Evolutionary conservation across 2,329 filamentous ascomycete genomes (phyloP).

Genomic region (Ophiostoma ips): DNA sequence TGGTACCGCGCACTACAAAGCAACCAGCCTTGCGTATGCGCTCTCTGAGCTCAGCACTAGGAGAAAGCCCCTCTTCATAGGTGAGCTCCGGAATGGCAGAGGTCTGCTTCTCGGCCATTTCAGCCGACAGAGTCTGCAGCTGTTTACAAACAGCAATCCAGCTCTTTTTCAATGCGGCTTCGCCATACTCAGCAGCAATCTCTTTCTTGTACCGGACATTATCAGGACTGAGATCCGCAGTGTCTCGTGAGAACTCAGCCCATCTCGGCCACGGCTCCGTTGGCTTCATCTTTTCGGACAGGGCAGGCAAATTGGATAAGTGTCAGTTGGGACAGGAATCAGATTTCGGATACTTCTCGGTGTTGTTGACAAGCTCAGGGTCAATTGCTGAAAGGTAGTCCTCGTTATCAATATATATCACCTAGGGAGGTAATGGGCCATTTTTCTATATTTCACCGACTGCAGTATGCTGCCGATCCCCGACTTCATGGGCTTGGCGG

Average conservation of each 20-base stretch:
- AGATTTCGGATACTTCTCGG: too few relatives aligned
- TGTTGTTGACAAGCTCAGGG: too few relatives aligned
- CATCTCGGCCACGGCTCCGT: not conserved
- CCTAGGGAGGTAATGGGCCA: too few relatives aligned
- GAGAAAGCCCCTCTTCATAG: not conserved
- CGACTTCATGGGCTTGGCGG: too few relatives aligned
- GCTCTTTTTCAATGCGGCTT: slow-evolving; percentile 20
- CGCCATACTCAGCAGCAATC: slow-evolving; percentile 24
- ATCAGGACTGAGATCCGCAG: not conserved
- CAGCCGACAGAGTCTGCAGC: slow-evolving; percentile 22
- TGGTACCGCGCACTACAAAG: slow-evolving; percentile 15
- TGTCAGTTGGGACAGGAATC: too few relatives aligned
- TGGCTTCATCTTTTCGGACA: not conserved
- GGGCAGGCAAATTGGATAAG: too few relatives aligned
- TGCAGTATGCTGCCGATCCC: too few relatives aligned
- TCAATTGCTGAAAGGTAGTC: too few relatives aligned
- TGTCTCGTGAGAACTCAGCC: not conserved
- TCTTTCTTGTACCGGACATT: slow-evolving; percentile 18
- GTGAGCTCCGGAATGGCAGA: slow-evolving; percentile 15
- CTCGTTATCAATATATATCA: too few relatives aligned
- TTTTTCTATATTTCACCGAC: too few relatives aligned
- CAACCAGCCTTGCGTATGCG: slow-evolving; percentile 3
- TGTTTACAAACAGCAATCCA: slow-evolving; percentile 26
- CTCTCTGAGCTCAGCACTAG: not conserved
- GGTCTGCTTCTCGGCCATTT: slow-evolving; percentile 22